Base-by-base conservation (phyloP, 495 filamentous ascomycete genomes). In the Astrocystis sublimbata region DNA sequence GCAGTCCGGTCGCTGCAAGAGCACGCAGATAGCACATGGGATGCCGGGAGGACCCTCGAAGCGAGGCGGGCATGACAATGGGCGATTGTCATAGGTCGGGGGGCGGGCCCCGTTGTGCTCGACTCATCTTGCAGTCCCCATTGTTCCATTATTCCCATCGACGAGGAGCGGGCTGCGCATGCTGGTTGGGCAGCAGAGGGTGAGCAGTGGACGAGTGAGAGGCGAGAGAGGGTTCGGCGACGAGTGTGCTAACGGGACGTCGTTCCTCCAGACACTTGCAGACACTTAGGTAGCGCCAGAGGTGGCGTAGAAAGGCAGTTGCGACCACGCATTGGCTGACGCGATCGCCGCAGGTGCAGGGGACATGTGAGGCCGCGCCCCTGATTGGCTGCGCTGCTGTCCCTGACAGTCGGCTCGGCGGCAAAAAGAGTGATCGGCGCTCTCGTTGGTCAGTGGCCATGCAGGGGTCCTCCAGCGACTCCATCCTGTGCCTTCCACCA, bases 351-450 rank as follows among this genome's bases (percentile, higher is more conserved):
- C 53, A 54, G 58, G 40, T 24, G 36, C 47, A 51, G 58, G 58
- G 58, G 30, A 33, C 38, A 19, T 35, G 47, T 28, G 38, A 49
- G 58, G 45, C 58, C 36, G 36, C n/a, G 58, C 24, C 47, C n/a
- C 19, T 56, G 12, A 63, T 63, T 63, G 61, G 61, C 35, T 24
- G 23, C 36, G n/a, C 30, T 41, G 52, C 42, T 49, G 45, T 57
- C 61, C 53, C 61, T 58, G 30, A 54, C 54, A 58, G 19, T 63
- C 46, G 61, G 61, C 53, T 58, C 43, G 61, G 61, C 61, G 61
- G 61, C 45, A 63, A 63, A n/a, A 52, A 52, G 31, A 46, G 61
- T 63, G 61, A 63, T 41, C 31, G 46, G 36, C 2, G 45, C 12
- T 23, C 52, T 58, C 53, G 54, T 63, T 63, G 61, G 61, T 50